These are phyloP conservation scores for Psilocybe cyanescens DNA, from an alignment of 768 basidiomycete genomes.

Conservation along the genomic window DNA sequence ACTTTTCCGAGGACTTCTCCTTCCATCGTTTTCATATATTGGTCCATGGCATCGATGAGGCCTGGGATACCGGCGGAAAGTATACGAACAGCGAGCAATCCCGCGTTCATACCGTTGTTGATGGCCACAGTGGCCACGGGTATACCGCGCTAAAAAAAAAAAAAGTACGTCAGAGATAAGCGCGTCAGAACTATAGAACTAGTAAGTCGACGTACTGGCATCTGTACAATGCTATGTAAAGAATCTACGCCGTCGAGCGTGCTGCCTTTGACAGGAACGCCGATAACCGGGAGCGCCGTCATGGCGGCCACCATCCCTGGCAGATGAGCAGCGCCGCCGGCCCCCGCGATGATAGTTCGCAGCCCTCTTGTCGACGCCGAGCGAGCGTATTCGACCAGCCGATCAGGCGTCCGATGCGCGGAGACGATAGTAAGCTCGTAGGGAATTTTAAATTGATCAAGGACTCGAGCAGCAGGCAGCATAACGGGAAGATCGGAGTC, in stretches of 20 bases:
- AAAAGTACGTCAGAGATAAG: neutral
- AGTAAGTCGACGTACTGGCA: conserved; percentile 74
- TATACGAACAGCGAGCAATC: conserved; percentile 89
- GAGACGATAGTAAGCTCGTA: conserved; percentile 97
- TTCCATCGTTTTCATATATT: conserved; percentile 58
- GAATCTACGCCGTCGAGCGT: conserved; percentile 95
- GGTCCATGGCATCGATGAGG: conserved; percentile 69
- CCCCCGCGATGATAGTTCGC: conserved; percentile 87
- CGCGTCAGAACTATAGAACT: neutral
- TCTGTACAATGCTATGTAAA: conserved; percentile 97
- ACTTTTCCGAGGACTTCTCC: conserved; percentile 28
- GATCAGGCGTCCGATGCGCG: conserved; percentile 91
- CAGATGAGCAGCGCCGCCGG: conserved; percentile 97
- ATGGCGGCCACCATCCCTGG: conserved; percentile 98
- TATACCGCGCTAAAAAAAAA: conserved; percentile 75
- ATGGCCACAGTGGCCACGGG: conserved; percentile 98
- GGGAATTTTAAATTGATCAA: conserved; percentile 82
- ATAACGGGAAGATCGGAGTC: conserved; percentile 97
- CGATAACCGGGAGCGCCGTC: conserved; percentile 91
- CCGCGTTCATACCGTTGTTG: conserved; percentile 94
- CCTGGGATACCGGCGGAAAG: conserved; percentile 73
- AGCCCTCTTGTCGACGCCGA: conserved; percentile 70
- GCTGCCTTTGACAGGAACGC: conserved; percentile 96
- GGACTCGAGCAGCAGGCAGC: conserved; percentile 84
- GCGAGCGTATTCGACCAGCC: conserved; percentile 82